Base-by-base conservation (phyloP, 305 asterid genomes). In the Rubia peregrina region DNA sequence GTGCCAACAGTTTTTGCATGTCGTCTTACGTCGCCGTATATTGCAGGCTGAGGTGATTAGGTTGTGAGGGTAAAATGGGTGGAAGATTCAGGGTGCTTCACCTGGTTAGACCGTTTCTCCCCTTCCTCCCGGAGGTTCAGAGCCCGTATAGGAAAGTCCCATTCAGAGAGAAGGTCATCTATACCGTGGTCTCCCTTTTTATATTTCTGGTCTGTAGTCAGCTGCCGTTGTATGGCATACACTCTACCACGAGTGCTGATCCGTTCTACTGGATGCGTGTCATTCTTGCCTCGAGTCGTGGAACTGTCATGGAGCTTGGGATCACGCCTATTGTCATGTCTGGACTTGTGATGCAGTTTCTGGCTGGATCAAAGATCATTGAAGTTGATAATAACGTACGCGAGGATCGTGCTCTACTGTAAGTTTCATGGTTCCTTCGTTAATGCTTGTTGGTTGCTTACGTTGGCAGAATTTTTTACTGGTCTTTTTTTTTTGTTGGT, bases 241-340 rank as follows among this genome's bases (percentile, higher is more conserved):
- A 90, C 85, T 90, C 95, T 14, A 90, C 97, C 61, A 90, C 95
- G 0, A 94, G 97, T 30, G 97, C 97, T 17, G 95, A 88, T 84
- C 97, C 95, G 13, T 90, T 90, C 83, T 90, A 90, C 74, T 90
- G 97, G 97, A 90, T 90, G 97, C 95, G 97, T 76, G 97, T 85
- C 69, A 90, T 90, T 80, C 97, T 90, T 57, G 95, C 97, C 79
- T 90, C 96, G 14, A 90, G 83, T 77, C 83, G 92, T 75, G 96
- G 96, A 21, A 90, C 95, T 21, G 95, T 90, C 22, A 90, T 90
- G 96, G 96, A 90, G 87, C 95, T 90, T 61, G 96, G 96, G 38
- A 90, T 90, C 78, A 90, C 96, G 48, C 95, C 96, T 21, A 90
- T 90, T 46, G 96, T 89, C 75, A 88, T 95, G 59, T 88, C 96